Conservation (phyloP, 2,329 filamentous ascomycete genomes). For the Corniculantispora saksenae region DNA sequence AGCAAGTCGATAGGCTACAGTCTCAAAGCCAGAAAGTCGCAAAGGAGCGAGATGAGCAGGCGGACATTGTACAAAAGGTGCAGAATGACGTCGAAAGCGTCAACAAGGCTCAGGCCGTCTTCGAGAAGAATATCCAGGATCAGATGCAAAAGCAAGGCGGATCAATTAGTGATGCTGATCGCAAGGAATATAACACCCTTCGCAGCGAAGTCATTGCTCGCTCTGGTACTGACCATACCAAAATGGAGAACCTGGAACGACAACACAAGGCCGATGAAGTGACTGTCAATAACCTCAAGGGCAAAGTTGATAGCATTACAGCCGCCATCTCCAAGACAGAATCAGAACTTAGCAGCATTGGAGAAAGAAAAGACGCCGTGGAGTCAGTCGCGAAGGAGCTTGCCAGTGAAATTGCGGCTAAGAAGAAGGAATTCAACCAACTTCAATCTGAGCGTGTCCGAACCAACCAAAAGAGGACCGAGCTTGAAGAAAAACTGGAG, state of each 20-base stretch:
- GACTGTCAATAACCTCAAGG: conserved; percentile 83
- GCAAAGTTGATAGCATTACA: conserved; percentile 79
- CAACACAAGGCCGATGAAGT: conserved; percentile 91
- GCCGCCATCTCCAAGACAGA: conserved; percentile 73
- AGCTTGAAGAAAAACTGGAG: conserved; percentile 88
- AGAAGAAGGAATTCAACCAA: conserved; percentile 88
- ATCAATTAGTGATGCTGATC: conserved; percentile 80
- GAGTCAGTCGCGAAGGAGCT: conserved; percentile 66
- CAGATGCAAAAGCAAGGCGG: conserved; percentile 84
- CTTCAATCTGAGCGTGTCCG: conserved; percentile 81
- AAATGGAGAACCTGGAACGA: conserved; percentile 81
- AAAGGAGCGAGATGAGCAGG: conserved; percentile 76
- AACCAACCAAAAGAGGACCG: conserved; percentile 78
- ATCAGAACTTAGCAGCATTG: conserved; percentile 67
- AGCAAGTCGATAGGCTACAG: conserved; percentile 68
- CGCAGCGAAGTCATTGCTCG: conserved; percentile 82
- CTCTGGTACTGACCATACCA: conserved; percentile 77
- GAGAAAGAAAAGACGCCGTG: conserved; percentile 65
- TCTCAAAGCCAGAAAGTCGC: conserved; percentile 68
- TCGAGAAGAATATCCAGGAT: conserved; percentile 84
- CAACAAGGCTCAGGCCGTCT: conserved; percentile 86
- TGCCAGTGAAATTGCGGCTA: conserved; percentile 76
- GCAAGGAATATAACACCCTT: conserved; percentile 85
- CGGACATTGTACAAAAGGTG: conserved; percentile 67
- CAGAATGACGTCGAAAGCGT: conserved; percentile 80